These are phyloP conservation scores for Apodospora peruviana DNA, from an alignment of 495 filamentous ascomycete genomes.

Conservation along the genomic window DNA sequence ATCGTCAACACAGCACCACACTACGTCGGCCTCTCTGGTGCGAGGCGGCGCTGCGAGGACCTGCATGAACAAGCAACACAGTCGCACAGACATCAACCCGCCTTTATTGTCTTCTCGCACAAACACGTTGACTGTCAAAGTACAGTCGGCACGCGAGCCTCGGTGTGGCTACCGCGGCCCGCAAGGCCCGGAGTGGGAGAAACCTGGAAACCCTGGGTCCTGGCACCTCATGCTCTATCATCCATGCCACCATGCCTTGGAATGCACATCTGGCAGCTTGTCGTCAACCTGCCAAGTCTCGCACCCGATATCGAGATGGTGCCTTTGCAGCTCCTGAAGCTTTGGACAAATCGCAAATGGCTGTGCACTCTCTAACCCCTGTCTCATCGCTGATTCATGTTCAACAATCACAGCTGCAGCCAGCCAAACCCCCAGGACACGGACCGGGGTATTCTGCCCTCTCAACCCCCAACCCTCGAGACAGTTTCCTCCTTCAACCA, in stretches of 20 bases:
- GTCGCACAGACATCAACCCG: background rate
- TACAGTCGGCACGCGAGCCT: too few species aligned
- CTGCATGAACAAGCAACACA: background rate
- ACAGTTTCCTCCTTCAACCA: background rate
- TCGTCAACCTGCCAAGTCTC: too few species aligned
- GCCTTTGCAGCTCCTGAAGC: background rate
- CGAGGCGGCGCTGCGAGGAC: background rate
- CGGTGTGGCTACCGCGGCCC: too few species aligned
- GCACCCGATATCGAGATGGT: background rate
- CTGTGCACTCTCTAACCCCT: background rate
- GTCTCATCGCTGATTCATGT: constrained; percentile 2
- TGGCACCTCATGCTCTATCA: background rate
- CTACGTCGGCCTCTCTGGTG: too few species aligned
- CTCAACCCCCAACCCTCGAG: background rate
- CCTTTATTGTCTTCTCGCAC: background rate
- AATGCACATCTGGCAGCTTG: too few species aligned
- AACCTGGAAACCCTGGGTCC: background rate
- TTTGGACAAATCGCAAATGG: background rate
- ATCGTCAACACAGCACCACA: too few species aligned
- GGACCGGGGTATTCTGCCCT: background rate
- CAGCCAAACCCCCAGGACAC: too few species aligned
- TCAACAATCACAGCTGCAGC: background rate
- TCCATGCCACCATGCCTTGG: too few species aligned
- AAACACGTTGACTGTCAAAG: background rate
- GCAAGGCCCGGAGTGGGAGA: too few species aligned